phyloP scores from a whole-genome alignment of 768 basidiomycete genomes.

The Leccinum arenicola region DNA sequence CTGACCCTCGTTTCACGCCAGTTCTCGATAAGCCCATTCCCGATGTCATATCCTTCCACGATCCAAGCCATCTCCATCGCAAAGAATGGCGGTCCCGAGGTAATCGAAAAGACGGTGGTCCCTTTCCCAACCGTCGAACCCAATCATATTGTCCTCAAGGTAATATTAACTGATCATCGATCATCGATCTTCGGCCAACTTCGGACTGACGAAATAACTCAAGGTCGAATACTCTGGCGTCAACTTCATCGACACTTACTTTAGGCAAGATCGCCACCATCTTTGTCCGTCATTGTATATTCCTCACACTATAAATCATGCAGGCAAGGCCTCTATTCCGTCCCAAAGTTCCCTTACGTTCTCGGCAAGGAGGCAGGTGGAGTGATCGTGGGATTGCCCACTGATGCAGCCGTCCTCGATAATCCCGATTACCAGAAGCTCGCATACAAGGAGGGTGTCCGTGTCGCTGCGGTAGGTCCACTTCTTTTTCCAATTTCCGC shows the following conservation, averaged over 20 bases:
- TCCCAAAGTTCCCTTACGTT: conserved; percentile 55
- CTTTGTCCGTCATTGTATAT: background rate
- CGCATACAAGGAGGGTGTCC: conserved; percentile 64
- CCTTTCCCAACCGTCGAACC: conserved; percentile 65
- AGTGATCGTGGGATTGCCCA: conserved; percentile 69
- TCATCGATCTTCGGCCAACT: background rate
- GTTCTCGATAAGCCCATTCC: conserved; percentile 23
- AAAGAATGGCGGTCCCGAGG: conserved; percentile 74
- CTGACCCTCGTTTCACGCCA: conserved; percentile 29
- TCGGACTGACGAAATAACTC: background rate
- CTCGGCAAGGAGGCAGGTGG: conserved; percentile 83
- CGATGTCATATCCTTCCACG: conserved; percentile 56
- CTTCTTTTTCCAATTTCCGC: background rate
- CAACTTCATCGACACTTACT: conserved; percentile 89
- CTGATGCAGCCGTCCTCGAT: conserved; percentile 55
- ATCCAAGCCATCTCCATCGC: conserved; percentile 72
- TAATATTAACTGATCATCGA: conserved; percentile 5
- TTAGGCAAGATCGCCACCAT: conserved; percentile 45
- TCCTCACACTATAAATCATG: background rate
- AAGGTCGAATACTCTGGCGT: conserved; percentile 76
- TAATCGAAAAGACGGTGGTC: conserved; percentile 61
- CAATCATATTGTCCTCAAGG: conserved; percentile 53
- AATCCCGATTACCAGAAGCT: conserved; percentile 63
- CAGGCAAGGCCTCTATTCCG: conserved; percentile 65
- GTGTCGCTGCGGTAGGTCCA: conserved; percentile 56